Evolutionary conservation across 2,329 filamentous ascomycete species (phyloP), one percentile per base, ranked within the genome.

Genomic region (Orbilia javanica): DNA sequence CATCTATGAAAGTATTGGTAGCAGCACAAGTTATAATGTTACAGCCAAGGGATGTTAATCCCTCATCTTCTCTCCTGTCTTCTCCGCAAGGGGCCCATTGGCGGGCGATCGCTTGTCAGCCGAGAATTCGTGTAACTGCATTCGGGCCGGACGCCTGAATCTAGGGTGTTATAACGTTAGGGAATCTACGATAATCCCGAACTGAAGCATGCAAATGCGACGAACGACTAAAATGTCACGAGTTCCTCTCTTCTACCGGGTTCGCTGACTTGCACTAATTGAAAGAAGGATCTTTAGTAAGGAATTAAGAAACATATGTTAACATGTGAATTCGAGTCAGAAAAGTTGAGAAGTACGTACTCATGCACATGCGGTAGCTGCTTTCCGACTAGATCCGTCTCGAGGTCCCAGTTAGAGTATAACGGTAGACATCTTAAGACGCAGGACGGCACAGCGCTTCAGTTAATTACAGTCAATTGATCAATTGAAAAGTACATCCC

Each of bases 31-130:
- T 78, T 72, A 63, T 64, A 72, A 36, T 44, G 67, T 72, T 78
- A 57, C 74, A 78, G 67, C 74, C 74, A 77, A 71, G 74, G 50
- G 11, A 31, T 62, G 62, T 78, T 67, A 70, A 68, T 67, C 67
- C 60, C 67, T 67, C 60, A 66, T 22, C 18, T 42, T n/a, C 34
- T 60, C 55, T 60, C 55, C 55, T 60, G 27, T 27, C 18, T 27
- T 60, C 50, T 46, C 65, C 70, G 20, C 44, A 74, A 67, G 63
- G 22, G 48, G 70, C 25, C 20, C 31, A 3, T 29, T 39, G 8
- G 29, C n/a, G 50, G 70, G 10, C 52, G 70, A 74, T 67, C 57
- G 46, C 55, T 65, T 70, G 72, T 52, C 13, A 70, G 65, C 65
- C 65, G 65, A 77, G 57, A 70, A 50, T 6, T 60, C n/a, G 72